A percentile compares a stretch with the other conserved stretches of the same genome.
These are phyloP conservation scores for Linum lewisii DNA, from an alignment of 345 rosid species.

Conservation along the genomic window DNA sequence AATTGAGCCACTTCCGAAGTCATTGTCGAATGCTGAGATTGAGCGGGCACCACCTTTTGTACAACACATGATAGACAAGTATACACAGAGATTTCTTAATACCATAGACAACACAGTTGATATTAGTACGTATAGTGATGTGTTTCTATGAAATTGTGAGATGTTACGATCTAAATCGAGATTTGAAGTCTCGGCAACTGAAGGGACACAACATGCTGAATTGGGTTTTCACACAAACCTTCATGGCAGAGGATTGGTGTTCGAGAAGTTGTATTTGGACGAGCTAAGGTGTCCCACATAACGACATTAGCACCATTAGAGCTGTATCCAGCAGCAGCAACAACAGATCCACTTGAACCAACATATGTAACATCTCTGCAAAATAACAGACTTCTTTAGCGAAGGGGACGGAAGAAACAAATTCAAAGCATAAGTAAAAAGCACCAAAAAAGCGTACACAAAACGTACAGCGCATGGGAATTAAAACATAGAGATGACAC, in stretches of 20 bases:
- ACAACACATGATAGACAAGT: not conserved
- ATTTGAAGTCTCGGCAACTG: too few relatives aligned
- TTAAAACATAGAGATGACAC: conserved; percentile 91
- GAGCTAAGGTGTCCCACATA: conserved; percentile 93
- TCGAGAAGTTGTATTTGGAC: conserved; percentile 59
- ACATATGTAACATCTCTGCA: conserved; percentile 83
- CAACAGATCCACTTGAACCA: conserved; percentile 81
- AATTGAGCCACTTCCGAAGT: conserved; percentile 79
- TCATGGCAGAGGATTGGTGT: conserved; percentile 84
- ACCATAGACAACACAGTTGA: not conserved
- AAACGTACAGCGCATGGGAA: conserved; percentile 67
- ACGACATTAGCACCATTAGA: conserved; percentile 75
- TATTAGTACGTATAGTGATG: too few relatives aligned
- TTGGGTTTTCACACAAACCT: conserved; percentile 33
- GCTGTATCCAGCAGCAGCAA: conserved; percentile 78
- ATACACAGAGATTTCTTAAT: not conserved
- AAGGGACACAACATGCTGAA: not conserved
- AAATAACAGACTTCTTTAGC: not conserved
- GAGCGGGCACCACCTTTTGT: conserved; percentile 81
- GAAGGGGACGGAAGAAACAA: too few relatives aligned
- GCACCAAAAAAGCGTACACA: conserved; percentile 10
- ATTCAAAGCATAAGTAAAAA: not conserved
- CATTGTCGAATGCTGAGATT: conserved; percentile 75
- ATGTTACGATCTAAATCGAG: too few relatives aligned
- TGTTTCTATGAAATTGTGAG: too few relatives aligned